Base-by-base conservation (phyloP, 345 rosid species). In the Litchi chinensis region DNA sequence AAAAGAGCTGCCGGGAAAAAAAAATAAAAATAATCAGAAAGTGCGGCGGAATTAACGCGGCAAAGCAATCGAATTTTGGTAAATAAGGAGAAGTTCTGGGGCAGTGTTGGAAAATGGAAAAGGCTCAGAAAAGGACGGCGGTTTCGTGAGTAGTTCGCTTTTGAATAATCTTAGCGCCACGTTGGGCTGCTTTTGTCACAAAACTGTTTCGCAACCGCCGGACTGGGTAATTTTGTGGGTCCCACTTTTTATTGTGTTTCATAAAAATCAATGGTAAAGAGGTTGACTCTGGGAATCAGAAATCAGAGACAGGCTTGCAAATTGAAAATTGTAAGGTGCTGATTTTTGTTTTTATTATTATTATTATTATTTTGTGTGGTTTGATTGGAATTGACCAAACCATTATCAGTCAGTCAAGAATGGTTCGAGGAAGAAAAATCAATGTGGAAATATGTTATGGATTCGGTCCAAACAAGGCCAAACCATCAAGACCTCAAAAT, bases 11-110 rank as follows among this genome's bases (percentile, higher is more conserved):
- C 59, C 59, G 68, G 76, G 43, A 64, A 72, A 24, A 70, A 70
- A 67, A 67, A 11, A 1, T 10, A 26, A 39, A 63, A 62, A 70
- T 69, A 71, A 48, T 59, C 75, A 76, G 74, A 69, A 78, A 83
- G 15, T 18, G 74, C 1, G 79, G 81, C 85, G 77, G 60, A 50
- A 82, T 86, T 75, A 70, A 80, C 87, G 86, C 80, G 83, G 77
- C 68, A 18, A 79, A 71, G 80, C 13, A 50, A 71, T 10, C 73
- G 48, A 65, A 4, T 40, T 37, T 26, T 19, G 3, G 77, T 76
- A 65, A 80, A 80, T 78, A 26, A 18, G 4, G 0, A 15, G n/a
- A 43, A 64, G 21, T 7, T 6, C 4, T 11, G 37, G 50, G 81
- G 28, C 7, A 70, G 24, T 65, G n/a, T 76, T 37, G 79, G 8